Conservation (phyloP, 345 rosid genomes). For the Dovyalis caffra region DNA sequence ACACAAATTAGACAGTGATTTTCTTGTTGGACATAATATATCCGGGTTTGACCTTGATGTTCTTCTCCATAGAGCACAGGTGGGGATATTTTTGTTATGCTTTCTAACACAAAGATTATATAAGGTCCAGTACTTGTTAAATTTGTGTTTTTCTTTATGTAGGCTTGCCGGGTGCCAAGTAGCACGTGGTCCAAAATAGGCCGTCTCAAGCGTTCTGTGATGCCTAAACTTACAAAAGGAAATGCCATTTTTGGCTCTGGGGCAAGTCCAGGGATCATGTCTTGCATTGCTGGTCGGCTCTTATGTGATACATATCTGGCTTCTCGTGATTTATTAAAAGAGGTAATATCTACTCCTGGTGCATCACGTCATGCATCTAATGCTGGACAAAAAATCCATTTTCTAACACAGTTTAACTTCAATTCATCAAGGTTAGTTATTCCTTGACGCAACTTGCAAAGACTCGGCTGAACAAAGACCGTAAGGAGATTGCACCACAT, state of each 20-base stretch:
- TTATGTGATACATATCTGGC: slow-evolving; percentile 87
- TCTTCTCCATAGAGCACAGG: slow-evolving; percentile 93
- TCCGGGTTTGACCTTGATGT: slow-evolving; percentile 98
- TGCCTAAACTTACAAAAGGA: slow-evolving; percentile 89
- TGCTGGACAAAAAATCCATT: slow-evolving; percentile 16
- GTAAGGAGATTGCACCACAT: slow-evolving; percentile 81
- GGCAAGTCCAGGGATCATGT: slow-evolving; percentile 90
- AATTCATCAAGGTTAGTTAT: slow-evolving; percentile 81
- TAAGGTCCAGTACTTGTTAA: neutral
- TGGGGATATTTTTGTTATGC: slow-evolving; percentile 26
- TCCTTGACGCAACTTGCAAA: slow-evolving; percentile 90
- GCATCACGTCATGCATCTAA: slow-evolving; percentile 9
- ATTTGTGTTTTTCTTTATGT: slow-evolving; percentile 9
- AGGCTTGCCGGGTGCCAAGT: slow-evolving; percentile 90
- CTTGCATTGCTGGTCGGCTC: slow-evolving; percentile 95
- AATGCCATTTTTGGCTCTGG: slow-evolving; percentile 76
- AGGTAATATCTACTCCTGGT: slow-evolving; percentile 45
- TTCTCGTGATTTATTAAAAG: slow-evolving; percentile 87
- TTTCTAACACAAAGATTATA: slow-evolving; percentile 1
- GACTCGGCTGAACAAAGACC: slow-evolving; percentile 82
- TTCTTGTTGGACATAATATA: slow-evolving; percentile 94
- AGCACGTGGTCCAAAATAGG: slow-evolving; percentile 98
- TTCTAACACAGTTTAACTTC: slow-evolving; percentile 28
- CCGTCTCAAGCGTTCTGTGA: slow-evolving; percentile 85
- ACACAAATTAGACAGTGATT: slow-evolving; percentile 85